A percentile compares a stretch with the other conserved stretches of the same genome.
These are phyloP conservation scores for Amaranthus palmeri DNA, from an alignment of 148 eudicot genomes.

Conservation along the genomic window DNA sequence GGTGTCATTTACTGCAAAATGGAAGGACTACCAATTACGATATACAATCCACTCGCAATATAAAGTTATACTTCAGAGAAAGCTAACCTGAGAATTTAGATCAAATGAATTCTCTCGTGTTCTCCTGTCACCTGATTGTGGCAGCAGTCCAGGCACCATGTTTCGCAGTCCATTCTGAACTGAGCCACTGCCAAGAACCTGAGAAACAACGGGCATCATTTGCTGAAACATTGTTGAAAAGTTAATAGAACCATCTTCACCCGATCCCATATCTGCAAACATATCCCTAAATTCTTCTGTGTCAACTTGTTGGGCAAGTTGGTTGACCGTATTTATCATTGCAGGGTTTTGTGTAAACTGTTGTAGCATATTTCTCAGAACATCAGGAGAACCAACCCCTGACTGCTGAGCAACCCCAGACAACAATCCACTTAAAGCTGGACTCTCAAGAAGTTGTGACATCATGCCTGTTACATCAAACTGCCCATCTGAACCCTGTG, in stretches of 20 bases:
- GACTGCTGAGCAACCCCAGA: slow-evolving; percentile 83
- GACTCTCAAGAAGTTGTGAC: slow-evolving; percentile 71
- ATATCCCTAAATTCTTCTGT: slow-evolving; percentile 53
- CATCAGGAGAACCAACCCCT: slow-evolving; percentile 82
- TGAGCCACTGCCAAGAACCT: slow-evolving; percentile 66
- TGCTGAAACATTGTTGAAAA: slow-evolving; percentile 87
- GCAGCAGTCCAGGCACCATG: slow-evolving; percentile 25
- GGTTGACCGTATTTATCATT: slow-evolving; percentile 80
- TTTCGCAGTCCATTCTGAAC: slow-evolving; percentile 24
- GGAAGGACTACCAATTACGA: neutral
- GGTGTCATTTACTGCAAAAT: neutral
- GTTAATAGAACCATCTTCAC: slow-evolving; percentile 66
- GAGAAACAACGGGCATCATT: slow-evolving; percentile 98
- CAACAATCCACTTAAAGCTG: slow-evolving; percentile 67
- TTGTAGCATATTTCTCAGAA: slow-evolving; percentile 71
- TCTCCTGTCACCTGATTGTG: slow-evolving; percentile 20
- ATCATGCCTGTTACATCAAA: slow-evolving; percentile 52
- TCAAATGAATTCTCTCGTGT: slow-evolving; percentile 20
- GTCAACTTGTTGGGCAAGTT: slow-evolving; percentile 82
- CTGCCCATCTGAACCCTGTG: slow-evolving; percentile 38
- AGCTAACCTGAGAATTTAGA: slow-evolving; percentile 49
- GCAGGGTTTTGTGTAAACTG: slow-evolving; percentile 80
- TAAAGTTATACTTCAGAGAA: neutral
- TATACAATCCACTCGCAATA: neutral
- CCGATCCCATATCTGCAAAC: slow-evolving; percentile 53